Conservation (phyloP, 2,329 filamentous ascomycete species). For the Cercospora sesami region DNA sequence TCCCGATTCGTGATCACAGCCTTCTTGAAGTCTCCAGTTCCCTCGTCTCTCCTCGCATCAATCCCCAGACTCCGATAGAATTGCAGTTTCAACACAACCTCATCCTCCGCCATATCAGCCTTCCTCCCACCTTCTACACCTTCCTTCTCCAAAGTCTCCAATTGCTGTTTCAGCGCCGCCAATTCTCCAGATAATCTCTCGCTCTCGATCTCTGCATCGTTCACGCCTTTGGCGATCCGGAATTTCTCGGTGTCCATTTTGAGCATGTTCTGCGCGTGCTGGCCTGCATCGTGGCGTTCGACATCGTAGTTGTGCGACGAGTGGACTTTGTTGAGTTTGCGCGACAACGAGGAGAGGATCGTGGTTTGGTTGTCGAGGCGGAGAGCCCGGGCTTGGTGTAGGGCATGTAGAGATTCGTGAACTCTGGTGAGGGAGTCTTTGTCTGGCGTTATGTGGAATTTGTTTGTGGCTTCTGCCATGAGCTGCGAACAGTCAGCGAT, state of each 20-base stretch:
- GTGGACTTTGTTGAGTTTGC: conserved; percentile 71
- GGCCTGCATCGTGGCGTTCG: conserved; percentile 70
- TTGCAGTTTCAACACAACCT: conserved; percentile 70
- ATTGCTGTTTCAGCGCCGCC: conserved; percentile 68
- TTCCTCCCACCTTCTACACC: conserved; percentile 72
- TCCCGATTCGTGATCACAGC: conserved; percentile 81
- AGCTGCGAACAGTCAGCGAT: conserved; percentile 47
- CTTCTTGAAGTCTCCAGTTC: conserved; percentile 77
- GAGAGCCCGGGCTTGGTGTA: conserved; percentile 80
- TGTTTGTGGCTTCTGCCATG: conserved; percentile 85
- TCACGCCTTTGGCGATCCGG: conserved; percentile 85
- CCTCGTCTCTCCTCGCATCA: conserved; percentile 74
- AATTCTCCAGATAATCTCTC: conserved; percentile 81
- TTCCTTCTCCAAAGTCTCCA: conserved; percentile 83
- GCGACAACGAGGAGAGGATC: conserved; percentile 60
- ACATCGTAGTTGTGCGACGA: conserved; percentile 77
- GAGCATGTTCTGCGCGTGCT: conserved; percentile 81
- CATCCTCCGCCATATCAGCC: conserved; percentile 48
- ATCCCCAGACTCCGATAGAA: conserved; percentile 90
- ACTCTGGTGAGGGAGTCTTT: conserved; percentile 80
- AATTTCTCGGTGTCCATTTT: conserved; percentile 92
- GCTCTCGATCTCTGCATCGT: conserved; percentile 89
- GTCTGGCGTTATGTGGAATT: conserved; percentile 93
- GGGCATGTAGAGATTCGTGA: conserved; percentile 75
- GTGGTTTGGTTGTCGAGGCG: conserved; percentile 55